phyloP scores from a whole-genome alignment of 331 rosid genomes.

The Rosa hybrid region DNA sequence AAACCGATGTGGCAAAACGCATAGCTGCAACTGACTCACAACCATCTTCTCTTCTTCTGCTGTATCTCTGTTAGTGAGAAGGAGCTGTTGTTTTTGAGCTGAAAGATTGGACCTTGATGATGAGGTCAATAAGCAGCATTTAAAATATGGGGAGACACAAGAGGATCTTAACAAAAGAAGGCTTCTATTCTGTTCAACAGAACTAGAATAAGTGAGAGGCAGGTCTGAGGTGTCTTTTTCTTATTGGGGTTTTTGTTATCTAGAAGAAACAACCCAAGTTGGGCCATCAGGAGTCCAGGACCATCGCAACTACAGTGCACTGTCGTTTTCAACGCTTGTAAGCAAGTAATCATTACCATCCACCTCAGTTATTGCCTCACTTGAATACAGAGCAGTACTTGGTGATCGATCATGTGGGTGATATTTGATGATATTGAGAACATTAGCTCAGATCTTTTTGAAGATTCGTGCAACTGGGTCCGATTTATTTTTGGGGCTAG shows the following conservation, averaged over 20 bases:
- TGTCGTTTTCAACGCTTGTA: not conserved
- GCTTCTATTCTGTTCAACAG: not conserved
- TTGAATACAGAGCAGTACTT: no score
- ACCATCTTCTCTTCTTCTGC: conserved; percentile 37
- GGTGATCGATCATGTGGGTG: no score
- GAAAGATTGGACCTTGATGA: conserved; percentile 3
- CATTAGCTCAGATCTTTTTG: no score
- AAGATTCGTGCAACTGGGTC: no score
- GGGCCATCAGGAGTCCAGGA: not conserved
- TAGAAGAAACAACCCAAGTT: not conserved
- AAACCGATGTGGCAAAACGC: conserved; percentile 37
- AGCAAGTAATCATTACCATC: no score
- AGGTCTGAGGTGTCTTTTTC: not conserved
- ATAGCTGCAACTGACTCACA: conserved; percentile 49
- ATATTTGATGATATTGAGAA: no score
- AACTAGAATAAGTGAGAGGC: not conserved
- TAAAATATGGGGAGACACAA: not conserved
- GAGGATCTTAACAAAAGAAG: not conserved
- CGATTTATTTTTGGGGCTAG: no score
- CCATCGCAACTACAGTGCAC: not conserved
- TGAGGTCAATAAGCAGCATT: not conserved
- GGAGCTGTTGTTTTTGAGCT: not conserved
- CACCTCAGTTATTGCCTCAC: no score
- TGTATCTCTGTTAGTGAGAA: not conserved
- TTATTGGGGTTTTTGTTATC: not conserved